phyloP scores from a whole-genome alignment of 75 land plant genomes.

The Selaginella tamariscina region DNA sequence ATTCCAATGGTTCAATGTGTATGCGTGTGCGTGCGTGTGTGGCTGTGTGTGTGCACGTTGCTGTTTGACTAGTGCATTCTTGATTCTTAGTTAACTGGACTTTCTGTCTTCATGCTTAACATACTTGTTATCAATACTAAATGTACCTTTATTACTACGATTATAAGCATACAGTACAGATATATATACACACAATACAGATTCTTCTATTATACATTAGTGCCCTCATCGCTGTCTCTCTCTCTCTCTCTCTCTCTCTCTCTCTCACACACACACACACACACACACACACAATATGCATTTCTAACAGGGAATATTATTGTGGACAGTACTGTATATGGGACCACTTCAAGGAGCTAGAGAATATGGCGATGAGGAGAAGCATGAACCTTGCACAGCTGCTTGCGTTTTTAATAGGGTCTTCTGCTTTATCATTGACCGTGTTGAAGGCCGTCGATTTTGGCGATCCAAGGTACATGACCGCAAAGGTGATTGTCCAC shows the following conservation, averaged over 20 bases:
- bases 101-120: too few species aligned
- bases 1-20: too few species aligned
- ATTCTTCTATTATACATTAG: background rate
- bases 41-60: too few species aligned
- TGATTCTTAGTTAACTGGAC: too few species aligned
- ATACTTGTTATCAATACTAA: too few species aligned
- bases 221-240: background rate
- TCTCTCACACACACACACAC: background rate
- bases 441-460: slow-evolving; percentile 64
- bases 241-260: background rate
- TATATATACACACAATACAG: too few species aligned
- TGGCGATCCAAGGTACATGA: slow-evolving; percentile 33
- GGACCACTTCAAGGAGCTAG: slow-evolving; percentile 93
- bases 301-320: too few species aligned
- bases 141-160: too few species aligned
- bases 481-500: slow-evolving; percentile 55
- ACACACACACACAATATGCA: too few species aligned
- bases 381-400: slow-evolving; percentile 65
- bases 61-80: too few species aligned
- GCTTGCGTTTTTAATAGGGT: slow-evolving; percentile 49
- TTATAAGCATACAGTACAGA: too few species aligned
- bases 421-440: slow-evolving; percentile 57
- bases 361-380: slow-evolving; percentile 50
- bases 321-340: slow-evolving; percentile 70
- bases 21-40: too few species aligned